Conservation (phyloP, 768 basidiomycete genomes). For the Auriscalpium microsporum region DNA sequence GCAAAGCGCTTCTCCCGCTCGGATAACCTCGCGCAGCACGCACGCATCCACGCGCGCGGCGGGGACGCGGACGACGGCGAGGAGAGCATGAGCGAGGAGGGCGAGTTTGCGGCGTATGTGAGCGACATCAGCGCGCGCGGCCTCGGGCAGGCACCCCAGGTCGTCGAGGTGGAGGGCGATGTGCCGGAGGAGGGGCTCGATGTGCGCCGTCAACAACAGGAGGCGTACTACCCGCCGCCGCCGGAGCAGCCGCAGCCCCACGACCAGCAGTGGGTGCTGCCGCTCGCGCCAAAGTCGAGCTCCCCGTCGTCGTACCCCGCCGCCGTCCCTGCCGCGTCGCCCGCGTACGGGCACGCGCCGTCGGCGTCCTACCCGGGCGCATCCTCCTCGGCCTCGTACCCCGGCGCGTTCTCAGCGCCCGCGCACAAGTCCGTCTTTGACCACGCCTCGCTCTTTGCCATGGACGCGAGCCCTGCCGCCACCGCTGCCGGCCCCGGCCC, state of each 20-base stretch:
- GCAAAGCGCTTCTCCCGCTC: slow-evolving; percentile 78
- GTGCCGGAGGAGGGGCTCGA: slow-evolving; percentile 11
- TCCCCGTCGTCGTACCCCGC: slow-evolving; percentile 22
- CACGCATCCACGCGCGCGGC: slow-evolving; percentile 64
- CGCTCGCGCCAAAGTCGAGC: slow-evolving; percentile 14
- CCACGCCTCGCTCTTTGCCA: slow-evolving; percentile 44
- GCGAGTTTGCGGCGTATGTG: slow-evolving; percentile 9
- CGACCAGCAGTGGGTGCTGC: not conserved
- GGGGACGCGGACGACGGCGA: slow-evolving; percentile 21
- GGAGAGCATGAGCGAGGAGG: slow-evolving; percentile 26
- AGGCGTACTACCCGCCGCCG: not conserved
- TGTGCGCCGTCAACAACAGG: not conserved
- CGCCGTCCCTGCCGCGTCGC: slow-evolving; percentile 15
- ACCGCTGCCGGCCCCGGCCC: slow-evolving; percentile 42
- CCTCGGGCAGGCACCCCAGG: slow-evolving; percentile 12
- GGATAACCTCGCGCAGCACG: slow-evolving; percentile 84
- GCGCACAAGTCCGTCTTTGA: slow-evolving; percentile 64
- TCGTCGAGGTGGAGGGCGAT: slow-evolving; percentile 18
- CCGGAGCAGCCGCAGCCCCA: not conserved
- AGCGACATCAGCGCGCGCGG: slow-evolving; percentile 13
- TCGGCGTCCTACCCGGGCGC: slow-evolving; percentile 8
- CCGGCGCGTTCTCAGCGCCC: slow-evolving; percentile 53
- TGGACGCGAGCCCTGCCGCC: slow-evolving; percentile 22
- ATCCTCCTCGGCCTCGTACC: slow-evolving; percentile 24
- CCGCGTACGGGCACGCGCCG: slow-evolving; percentile 19